Conservation (phyloP, 495 filamentous ascomycete genomes). For the Mycothermus thermophilus region DNA sequence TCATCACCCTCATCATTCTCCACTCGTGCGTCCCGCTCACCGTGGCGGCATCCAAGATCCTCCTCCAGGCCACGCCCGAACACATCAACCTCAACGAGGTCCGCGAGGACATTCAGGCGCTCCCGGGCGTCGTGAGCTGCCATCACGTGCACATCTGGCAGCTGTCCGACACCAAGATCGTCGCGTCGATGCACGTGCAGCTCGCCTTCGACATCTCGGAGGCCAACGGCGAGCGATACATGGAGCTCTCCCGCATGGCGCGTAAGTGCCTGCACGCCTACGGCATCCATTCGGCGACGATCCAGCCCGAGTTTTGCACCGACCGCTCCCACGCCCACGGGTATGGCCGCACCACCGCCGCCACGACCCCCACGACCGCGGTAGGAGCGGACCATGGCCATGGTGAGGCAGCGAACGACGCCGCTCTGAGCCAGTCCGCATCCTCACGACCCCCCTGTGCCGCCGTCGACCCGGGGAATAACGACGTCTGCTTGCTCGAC, state of each 20-base stretch:
- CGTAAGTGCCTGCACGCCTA: slow-evolving; percentile 82
- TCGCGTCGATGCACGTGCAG: slow-evolving; percentile 85
- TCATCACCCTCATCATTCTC: slow-evolving; percentile 94
- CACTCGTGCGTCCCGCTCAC: slow-evolving; percentile 82
- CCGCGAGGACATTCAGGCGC: slow-evolving; percentile 72
- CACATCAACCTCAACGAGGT: slow-evolving; percentile 81
- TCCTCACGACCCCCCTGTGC: background rate
- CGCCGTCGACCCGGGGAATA: slow-evolving; percentile 23
- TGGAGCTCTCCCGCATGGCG: slow-evolving; percentile 69
- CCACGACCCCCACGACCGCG: background rate
- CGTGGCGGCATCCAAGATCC: slow-evolving; percentile 81
- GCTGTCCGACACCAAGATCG: slow-evolving; percentile 79
- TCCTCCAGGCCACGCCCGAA: slow-evolving; percentile 83
- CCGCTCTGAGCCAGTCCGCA: background rate
- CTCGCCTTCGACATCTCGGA: slow-evolving; percentile 58
- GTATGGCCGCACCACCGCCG: background rate
- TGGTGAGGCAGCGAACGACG: background rate
- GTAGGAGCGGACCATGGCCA: background rate
- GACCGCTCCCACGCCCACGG: slow-evolving; percentile 32
- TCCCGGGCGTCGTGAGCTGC: slow-evolving; percentile 73
- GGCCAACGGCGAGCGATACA: slow-evolving; percentile 65
- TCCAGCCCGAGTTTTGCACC: slow-evolving; percentile 85
- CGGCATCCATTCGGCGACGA: slow-evolving; percentile 94
- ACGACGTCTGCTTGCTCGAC: slow-evolving; percentile 62
- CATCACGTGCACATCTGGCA: slow-evolving; percentile 98